Evolutionary conservation across 805 yeast genomes (phyloP).

Genomic region (Lipomyces sp.): DNA sequence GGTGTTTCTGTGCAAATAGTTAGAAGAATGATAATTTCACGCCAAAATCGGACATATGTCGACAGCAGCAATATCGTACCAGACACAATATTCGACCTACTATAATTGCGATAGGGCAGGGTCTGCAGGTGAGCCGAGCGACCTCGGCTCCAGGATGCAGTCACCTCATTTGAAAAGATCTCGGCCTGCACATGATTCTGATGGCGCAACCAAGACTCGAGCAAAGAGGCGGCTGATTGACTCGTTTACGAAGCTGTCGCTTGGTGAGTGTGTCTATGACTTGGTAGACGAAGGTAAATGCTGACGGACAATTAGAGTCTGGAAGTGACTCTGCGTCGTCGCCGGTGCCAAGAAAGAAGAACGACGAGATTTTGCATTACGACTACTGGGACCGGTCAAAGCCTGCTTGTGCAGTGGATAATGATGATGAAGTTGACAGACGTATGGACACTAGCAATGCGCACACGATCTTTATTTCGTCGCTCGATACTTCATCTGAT

Average conservation of each 20-base stretch:
- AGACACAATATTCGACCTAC: background rate
- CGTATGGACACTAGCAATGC: constrained; percentile 34
- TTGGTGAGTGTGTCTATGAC: constrained; percentile 11
- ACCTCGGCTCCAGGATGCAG: constrained; percentile 6
- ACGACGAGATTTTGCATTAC: constrained; percentile 27
- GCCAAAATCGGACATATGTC: background rate
- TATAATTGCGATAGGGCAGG: background rate
- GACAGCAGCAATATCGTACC: background rate
- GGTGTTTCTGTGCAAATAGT: too few relatives aligned
- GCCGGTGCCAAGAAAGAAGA: constrained; percentile 20
- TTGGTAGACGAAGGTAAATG: background rate
- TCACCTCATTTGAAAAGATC: constrained; percentile 2
- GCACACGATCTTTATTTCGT: constrained; percentile 31
- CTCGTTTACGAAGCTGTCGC: constrained; percentile 30
- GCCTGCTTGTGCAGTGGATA: constrained; percentile 8
- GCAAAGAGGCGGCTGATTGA: constrained; percentile 32
- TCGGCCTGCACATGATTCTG: constrained; percentile 18
- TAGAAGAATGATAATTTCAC: constrained; percentile 1
- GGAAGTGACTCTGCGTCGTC: constrained; percentile 10
- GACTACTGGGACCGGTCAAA: constrained; percentile 35
- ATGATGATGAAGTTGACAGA: constrained; percentile 14
- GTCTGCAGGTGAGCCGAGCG: background rate
- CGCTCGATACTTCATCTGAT: constrained; percentile 25
- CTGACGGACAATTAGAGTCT: background rate
- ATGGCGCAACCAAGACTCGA: constrained; percentile 8